These are phyloP conservation scores for Alternaria alternata DNA, from an alignment of 2,329 filamentous ascomycete species.

Conservation along the genomic window DNA sequence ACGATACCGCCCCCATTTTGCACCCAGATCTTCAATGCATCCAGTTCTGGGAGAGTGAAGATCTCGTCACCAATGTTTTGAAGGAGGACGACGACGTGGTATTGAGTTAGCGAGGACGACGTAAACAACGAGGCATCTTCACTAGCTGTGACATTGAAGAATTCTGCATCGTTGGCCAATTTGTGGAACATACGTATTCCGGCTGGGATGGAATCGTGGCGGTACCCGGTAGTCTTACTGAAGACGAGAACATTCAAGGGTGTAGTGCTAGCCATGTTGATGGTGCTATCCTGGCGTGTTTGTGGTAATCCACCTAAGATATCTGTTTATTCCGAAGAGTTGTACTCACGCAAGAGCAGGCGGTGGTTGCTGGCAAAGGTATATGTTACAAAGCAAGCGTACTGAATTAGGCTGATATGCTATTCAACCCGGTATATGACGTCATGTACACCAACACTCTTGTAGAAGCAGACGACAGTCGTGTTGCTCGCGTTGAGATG, in stretches of 20 bases:
- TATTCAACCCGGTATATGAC: neutral
- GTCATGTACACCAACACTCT: neutral
- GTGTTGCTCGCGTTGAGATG: neutral
- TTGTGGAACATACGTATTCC: constrained; percentile 23
- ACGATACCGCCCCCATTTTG: constrained; percentile 33
- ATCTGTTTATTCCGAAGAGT: neutral
- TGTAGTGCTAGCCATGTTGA: neutral
- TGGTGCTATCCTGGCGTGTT: neutral
- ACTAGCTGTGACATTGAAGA: constrained; percentile 25
- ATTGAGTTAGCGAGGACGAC: constrained; percentile 8
- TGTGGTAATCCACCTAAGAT: no score
- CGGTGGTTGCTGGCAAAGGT: neutral
- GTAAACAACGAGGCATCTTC: constrained; percentile 31
- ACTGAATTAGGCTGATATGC: constrained; percentile 1
- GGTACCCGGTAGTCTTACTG: constrained; percentile 38
- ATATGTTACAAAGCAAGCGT: neutral
- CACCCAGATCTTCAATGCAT: constrained; percentile 26
- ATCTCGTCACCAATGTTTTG: constrained; percentile 27
- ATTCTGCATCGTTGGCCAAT: constrained; percentile 9
- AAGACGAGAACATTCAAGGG: constrained; percentile 33
- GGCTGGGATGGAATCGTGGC: constrained; percentile 37
- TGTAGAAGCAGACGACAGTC: neutral
- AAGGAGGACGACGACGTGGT: constrained; percentile 26
- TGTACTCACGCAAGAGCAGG: neutral
- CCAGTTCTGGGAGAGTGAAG: constrained; percentile 20